Evolutionary conservation across 805 yeast species (phyloP).

Genomic region (Kodamaea leandrae): DNA sequence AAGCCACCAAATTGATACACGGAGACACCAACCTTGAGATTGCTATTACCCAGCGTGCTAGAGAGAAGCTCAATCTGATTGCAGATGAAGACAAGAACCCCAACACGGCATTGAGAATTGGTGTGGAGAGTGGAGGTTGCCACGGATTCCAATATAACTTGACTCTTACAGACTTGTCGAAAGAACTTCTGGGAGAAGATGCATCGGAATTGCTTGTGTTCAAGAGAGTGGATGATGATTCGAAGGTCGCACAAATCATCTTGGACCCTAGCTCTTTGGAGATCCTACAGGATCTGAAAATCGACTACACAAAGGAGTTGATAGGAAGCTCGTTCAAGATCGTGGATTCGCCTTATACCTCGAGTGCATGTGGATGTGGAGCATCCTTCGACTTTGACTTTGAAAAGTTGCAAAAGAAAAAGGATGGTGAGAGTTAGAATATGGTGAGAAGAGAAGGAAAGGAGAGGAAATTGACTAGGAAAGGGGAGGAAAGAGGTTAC

Average conservation of each 20-base stretch:
- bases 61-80: constrained; percentile 51
- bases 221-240: constrained; percentile 49
- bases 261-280: constrained; percentile 79
- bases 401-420: constrained; percentile 35
- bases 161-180: constrained; percentile 48
- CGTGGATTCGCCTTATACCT: constrained; percentile 86
- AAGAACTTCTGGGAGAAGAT: constrained; percentile 32
- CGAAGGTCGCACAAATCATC: constrained; percentile 54
- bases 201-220: constrained; percentile 50
- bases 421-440: constrained; percentile 4
- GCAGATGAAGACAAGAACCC: constrained; percentile 54
- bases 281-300: constrained; percentile 77
- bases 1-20: constrained; percentile 30
- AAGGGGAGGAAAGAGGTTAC: too few relatives aligned
- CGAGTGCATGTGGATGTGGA: constrained; percentile 47
- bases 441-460: neutral
- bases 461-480: neutral
- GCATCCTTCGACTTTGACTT: constrained; percentile 48
- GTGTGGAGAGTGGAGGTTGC: constrained; percentile 95
- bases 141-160: constrained; percentile 94
- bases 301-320: constrained; percentile 87
- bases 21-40: constrained; percentile 39
- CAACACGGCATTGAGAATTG: constrained; percentile 62
- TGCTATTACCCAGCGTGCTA: constrained; percentile 49
- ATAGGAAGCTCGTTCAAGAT: constrained; percentile 93